Conservation (phyloP, 1,284 basidiomycete genomes). For the Tremellales sp. region DNA sequence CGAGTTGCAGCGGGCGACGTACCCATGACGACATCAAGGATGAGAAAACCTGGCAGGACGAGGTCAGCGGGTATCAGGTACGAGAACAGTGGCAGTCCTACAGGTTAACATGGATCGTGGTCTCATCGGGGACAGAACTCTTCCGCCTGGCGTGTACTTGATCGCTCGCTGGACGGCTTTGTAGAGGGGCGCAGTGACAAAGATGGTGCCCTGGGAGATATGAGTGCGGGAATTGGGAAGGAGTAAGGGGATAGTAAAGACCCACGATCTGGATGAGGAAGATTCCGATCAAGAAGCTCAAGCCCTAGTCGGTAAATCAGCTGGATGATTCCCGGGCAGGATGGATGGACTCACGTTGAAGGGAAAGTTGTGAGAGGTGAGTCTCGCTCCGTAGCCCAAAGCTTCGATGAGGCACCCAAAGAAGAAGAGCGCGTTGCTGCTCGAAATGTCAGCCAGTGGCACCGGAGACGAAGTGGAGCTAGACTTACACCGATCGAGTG, state of each 20-base stretch:
- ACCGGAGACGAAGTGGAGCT: not conserved
- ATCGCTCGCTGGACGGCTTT: conserved; percentile 27
- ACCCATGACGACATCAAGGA: conserved; percentile 29
- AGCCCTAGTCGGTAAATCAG: conserved; percentile 13
- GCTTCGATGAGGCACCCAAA: conserved; percentile 18
- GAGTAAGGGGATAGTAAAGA: not conserved
- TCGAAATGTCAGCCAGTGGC: not conserved
- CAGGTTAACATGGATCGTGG: conserved; percentile 28
- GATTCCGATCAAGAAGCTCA: conserved; percentile 26
- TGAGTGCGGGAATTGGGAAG: not conserved
- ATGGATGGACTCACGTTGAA: conserved; percentile 18
- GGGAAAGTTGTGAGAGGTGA: conserved; percentile 20
- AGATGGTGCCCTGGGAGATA: conserved; percentile 21
- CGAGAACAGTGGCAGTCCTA: conserved; percentile 8
- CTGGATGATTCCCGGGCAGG: not conserved
- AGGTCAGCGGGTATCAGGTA: not conserved
- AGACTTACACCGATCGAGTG: conserved; percentile 25
- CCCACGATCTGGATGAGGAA: conserved; percentile 24
- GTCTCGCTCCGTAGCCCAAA: conserved; percentile 27
- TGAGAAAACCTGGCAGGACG: conserved; percentile 19
- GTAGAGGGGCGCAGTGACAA: conserved; percentile 30
- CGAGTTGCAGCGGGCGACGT: not conserved
- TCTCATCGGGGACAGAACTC: conserved; percentile 26
- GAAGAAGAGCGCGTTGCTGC: conserved; percentile 25
- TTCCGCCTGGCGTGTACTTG: conserved; percentile 29